Base-by-base conservation (phyloP, 192 early-diverging fungal genomes). In the Umbelopsis isabellina region DNA sequence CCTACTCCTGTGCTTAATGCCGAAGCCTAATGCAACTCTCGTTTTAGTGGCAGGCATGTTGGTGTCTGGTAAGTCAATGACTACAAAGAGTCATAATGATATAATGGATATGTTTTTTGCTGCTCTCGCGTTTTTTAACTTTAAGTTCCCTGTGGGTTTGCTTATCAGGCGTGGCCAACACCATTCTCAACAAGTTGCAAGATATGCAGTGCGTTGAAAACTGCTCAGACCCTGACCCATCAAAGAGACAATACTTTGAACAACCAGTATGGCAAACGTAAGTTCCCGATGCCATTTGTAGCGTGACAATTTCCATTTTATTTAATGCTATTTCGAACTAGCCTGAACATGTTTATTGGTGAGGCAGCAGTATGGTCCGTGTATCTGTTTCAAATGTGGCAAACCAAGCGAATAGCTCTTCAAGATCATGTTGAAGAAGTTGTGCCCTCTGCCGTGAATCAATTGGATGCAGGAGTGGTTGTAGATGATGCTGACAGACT, bases 211-310 rank as follows among this genome's bases (percentile, higher is more conserved):
- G 97, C 78, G 91, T 99, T 33, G 83, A 80, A 9, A 92, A 97
- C 84, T 98, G 97, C 73, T 85, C 93, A 51, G 87, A 86, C 77
- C 85, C 89, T 15, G 89, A 95, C 68, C 83, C 85, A 3, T 73
- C 72, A 13, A 86, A 90, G 20, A 82, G 84, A 48, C 75, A 89
- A 51, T 84, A 90, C 51, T 99, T 95, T 87, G 96, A 99, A 78
- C 97, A 99, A 81, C 97, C 97, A 15, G 83, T 97, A n/a, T 95
- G 92, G 92, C 96, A 97, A 86, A 98, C 97, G 23, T 78, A 78
- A 73, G 49, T 33, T 61, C 55, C 30, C 55, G 55, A 61, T 61
- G 27, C 1, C 0, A 25, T 10, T 8, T 16, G 25, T 30, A 11
- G 5, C 25, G 9, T 61, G 11, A 10, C 25, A 27, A 16, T 30